A percentile compares a stretch with the other conserved stretches of the same genome.
Evolutionary conservation across 306 rosid species (phyloP).

Genomic region (Vicia sativa): DNA sequence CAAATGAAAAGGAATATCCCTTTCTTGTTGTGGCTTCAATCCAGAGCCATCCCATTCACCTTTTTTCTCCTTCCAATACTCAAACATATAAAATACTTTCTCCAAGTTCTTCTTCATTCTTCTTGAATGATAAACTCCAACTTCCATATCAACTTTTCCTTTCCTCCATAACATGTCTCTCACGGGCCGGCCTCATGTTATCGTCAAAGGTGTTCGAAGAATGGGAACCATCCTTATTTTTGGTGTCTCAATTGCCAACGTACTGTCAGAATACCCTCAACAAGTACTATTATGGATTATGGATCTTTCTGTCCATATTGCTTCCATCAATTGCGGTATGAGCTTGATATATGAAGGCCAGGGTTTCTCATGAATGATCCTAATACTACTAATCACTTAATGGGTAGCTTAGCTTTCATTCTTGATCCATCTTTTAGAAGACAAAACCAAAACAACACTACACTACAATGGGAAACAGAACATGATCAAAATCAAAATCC

Average conservation of each 20-base stretch:
- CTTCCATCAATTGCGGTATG: constrained; percentile 44
- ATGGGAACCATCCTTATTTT: constrained; percentile 64
- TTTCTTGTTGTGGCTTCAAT: constrained; percentile 37
- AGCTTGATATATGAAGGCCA: constrained; percentile 57
- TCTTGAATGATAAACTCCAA: constrained; percentile 34
- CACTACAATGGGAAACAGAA: constrained; percentile 42
- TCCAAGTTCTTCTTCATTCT: constrained; percentile 30
- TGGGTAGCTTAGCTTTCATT: constrained; percentile 44
- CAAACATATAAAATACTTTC: constrained; percentile 14
- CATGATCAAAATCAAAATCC: constrained; percentile 11
- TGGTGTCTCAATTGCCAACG: constrained; percentile 63
- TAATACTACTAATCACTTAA: constrained; percentile 19
- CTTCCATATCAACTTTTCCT: not conserved
- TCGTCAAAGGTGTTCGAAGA: constrained; percentile 59
- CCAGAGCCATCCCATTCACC: constrained; percentile 55
- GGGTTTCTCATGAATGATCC: constrained; percentile 41
- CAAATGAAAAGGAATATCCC: constrained; percentile 50
- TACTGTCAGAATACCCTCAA: constrained; percentile 41
- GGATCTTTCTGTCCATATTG: constrained; percentile 52
- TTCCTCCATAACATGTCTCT: constrained; percentile 44
- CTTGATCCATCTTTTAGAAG: constrained; percentile 48
- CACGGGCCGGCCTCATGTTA: constrained; percentile 52
- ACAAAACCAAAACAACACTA: constrained; percentile 10
- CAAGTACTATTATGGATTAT: constrained; percentile 22
- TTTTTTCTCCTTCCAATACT: constrained; percentile 9